Evolutionary conservation across 1,284 basidiomycete genomes (phyloP).

Genomic region (Boletellus sp.): DNA sequence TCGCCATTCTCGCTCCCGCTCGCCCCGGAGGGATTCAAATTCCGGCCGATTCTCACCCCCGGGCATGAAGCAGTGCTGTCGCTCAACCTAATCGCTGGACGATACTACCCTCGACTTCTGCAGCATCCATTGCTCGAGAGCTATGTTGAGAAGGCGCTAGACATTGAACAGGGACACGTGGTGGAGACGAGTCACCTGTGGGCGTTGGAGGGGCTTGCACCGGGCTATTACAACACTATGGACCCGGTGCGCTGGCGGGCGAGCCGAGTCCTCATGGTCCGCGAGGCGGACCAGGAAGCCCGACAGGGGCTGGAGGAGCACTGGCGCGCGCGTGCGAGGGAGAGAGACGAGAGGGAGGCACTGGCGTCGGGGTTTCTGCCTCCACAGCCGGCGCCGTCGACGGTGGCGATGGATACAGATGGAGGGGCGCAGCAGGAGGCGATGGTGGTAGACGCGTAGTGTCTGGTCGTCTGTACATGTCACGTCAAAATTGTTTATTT

Average conservation of each 20-base stretch:
- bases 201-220: conserved; percentile 63
- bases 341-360: conserved; percentile 34
- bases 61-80: conserved; percentile 63
- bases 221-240: conserved; percentile 61
- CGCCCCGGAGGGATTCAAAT: conserved; percentile 61
- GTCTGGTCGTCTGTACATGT: not conserved
- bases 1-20: conserved; percentile 49
- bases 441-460: conserved; percentile 38
- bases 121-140: conserved; percentile 53
- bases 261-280: conserved; percentile 51
- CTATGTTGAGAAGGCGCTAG: conserved; percentile 39
- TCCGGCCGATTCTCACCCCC: conserved; percentile 62
- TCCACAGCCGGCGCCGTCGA: conserved; percentile 7
- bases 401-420: conserved; percentile 17
- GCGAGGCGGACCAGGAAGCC: conserved; percentile 52
- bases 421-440: conserved; percentile 17
- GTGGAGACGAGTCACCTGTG: conserved; percentile 48
- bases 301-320: conserved; percentile 37
- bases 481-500: not conserved
- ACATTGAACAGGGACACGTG: conserved; percentile 34
- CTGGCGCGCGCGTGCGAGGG: conserved; percentile 36
- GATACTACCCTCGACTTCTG: conserved; percentile 70
- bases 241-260: conserved; percentile 54
- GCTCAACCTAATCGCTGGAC: conserved; percentile 62
- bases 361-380: conserved; percentile 30